A percentile compares a stretch with the other conserved stretches of the same genome.
Conservation (phyloP, 108 stramenopile genomes). For the Discostella stelligeroides region DNA sequence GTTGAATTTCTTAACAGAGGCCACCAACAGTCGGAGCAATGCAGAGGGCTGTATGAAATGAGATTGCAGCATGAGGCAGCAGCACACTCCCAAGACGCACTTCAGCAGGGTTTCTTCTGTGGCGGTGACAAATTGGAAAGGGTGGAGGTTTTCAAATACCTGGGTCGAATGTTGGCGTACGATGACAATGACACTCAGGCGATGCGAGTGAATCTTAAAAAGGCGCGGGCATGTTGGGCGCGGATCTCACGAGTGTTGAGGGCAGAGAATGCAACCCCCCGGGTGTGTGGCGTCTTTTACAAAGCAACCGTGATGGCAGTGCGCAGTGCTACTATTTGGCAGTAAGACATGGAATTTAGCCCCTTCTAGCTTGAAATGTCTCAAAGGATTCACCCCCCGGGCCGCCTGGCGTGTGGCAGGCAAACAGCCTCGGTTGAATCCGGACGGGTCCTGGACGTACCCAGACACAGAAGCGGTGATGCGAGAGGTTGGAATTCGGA, state of each 20-base stretch:
- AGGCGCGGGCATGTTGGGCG: conserved; percentile 16
- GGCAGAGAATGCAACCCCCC: conserved; percentile 18
- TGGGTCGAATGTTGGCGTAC: conserved; percentile 21
- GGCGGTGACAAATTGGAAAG: conserved; percentile 9
- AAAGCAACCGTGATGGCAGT: conserved; percentile 13
- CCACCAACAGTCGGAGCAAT: background rate
- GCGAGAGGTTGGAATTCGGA: conserved; percentile 4
- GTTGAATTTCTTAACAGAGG: background rate
- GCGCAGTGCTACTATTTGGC: conserved; percentile 34
- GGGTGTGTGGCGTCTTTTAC: conserved; percentile 19
- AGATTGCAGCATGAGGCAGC: background rate
- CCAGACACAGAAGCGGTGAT: conserved; percentile 4
- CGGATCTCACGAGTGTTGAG: conserved; percentile 5
- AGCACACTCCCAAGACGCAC: background rate
- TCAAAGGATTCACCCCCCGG: conserved; percentile 15
- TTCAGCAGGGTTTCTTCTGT: background rate
- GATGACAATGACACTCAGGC: conserved; percentile 31
- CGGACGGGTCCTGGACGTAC: conserved; percentile 17
- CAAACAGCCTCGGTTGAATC: conserved; percentile 1
- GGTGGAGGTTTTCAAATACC: conserved; percentile 35
- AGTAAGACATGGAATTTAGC: conserved; percentile 34
- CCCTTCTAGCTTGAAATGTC: background rate
- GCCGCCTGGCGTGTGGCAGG: conserved; percentile 19
- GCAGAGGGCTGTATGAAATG: background rate
- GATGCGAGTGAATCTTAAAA: conserved; percentile 10